A percentile compares a stretch with the other conserved stretches of the same genome.
Evolutionary conservation across 345 rosid genomes (phyloP).

Genomic region (Salix arbutifolia): DNA sequence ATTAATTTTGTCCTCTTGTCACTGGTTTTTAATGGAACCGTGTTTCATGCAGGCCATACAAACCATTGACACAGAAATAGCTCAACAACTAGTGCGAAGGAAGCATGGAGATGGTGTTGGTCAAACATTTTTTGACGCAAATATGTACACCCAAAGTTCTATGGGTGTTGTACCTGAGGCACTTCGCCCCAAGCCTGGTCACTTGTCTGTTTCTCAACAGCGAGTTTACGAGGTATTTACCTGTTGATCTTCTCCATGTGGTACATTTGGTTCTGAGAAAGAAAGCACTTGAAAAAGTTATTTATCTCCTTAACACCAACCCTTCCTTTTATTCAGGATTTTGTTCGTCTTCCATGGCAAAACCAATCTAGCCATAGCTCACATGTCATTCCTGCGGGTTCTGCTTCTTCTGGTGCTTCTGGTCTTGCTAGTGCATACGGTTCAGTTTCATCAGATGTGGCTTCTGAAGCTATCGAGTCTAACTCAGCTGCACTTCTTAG

Average conservation of each 20-base stretch:
- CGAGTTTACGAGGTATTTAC: constrained; percentile 85
- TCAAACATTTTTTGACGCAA: constrained; percentile 64
- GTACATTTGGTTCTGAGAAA: constrained; percentile 10
- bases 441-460: constrained; percentile 51
- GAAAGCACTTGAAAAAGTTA: constrained; percentile 5
- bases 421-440: constrained; percentile 45
- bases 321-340: constrained; percentile 53
- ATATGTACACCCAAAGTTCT: constrained; percentile 65
- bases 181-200: constrained; percentile 93
- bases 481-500: constrained; percentile 50
- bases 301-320: neutral
- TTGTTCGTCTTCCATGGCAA: constrained; percentile 96
- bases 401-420: constrained; percentile 50
- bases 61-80: constrained; percentile 86
- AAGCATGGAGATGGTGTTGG: constrained; percentile 82
- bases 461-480: constrained; percentile 56
- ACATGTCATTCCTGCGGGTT: constrained; percentile 47
- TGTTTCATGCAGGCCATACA: constrained; percentile 60
- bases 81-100: constrained; percentile 76
- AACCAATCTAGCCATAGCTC: constrained; percentile 71
- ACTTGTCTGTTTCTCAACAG: constrained; percentile 78
- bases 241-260: constrained; percentile 9
- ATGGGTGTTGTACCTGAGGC: constrained; percentile 78
- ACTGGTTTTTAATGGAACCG: neutral
- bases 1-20: neutral